Evolutionary conservation across 495 filamentous ascomycete species (phyloP).

Genomic region (Trichocladium uniseriatum): DNA sequence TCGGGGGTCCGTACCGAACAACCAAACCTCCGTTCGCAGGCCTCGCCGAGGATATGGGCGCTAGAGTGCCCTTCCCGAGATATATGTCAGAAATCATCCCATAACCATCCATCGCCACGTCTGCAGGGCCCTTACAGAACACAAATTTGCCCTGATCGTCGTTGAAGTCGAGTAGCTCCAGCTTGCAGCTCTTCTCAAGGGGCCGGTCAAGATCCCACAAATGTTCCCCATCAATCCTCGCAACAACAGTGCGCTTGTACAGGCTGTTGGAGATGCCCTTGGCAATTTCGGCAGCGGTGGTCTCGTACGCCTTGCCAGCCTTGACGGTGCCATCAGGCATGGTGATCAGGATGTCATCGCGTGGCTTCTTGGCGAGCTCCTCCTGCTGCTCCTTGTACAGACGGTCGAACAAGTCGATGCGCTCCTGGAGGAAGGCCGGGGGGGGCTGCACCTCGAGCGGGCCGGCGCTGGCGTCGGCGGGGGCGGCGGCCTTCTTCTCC

Average conservation of each 20-base stretch:
- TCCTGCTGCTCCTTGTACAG: constrained; percentile 75
- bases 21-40: constrained; percentile 77
- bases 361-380: constrained; percentile 55
- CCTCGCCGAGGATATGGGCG: constrained; percentile 90
- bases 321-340: constrained; percentile 53
- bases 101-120: no score
- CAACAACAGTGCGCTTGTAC: constrained; percentile 68
- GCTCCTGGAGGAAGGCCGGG: constrained; percentile 71
- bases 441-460: constrained; percentile 53
- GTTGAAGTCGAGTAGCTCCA: constrained; percentile 77
- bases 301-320: constrained; percentile 61
- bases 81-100: no score
- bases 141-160: constrained; percentile 63
- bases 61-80: no score
- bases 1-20: no score
- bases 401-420: constrained; percentile 78
- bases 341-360: constrained; percentile 57
- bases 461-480: constrained; percentile 25
- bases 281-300: constrained; percentile 57
- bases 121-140: no score
- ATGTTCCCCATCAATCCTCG: constrained; percentile 61
- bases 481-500: constrained; percentile 36
- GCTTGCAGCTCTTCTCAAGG: constrained; percentile 66
- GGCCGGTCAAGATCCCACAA: constrained; percentile 91
- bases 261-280: constrained; percentile 59